Evolutionary conservation across 176 grass and related monocot genomes (phyloP).

Genomic region (Carex cristatella): DNA sequence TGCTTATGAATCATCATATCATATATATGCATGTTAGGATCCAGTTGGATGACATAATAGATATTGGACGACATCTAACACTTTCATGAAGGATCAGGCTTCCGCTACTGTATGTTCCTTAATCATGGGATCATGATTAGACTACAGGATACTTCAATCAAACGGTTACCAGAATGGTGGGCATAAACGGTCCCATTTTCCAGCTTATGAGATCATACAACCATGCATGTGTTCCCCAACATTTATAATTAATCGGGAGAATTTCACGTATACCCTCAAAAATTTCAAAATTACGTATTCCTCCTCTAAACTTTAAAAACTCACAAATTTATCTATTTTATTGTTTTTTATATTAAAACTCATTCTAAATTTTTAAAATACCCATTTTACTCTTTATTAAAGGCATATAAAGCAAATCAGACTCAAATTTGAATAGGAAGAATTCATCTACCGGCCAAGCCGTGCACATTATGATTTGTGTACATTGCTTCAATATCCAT

Average conservation of each 20-base stretch:
- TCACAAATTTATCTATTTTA: too few species aligned
- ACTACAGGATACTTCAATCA: not conserved
- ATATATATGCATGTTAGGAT: not conserved
- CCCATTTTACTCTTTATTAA: too few species aligned
- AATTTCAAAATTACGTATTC: too few species aligned
- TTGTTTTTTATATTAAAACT: too few species aligned
- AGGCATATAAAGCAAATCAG: too few species aligned
- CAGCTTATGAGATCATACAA: not conserved
- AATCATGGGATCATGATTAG: slow-evolving; percentile 17
- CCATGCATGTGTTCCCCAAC: not conserved
- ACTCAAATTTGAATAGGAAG: too few species aligned
- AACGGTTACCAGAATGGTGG: not conserved
- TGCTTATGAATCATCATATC: not conserved
- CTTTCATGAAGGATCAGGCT: slow-evolving; percentile 5
- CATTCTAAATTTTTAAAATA: too few species aligned
- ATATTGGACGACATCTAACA: not conserved
- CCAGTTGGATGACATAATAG: not conserved
- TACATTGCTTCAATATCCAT: too few species aligned
- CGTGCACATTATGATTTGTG: too few species aligned
- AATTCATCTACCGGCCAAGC: too few species aligned
- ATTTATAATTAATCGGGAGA: not conserved
- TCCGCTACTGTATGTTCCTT: not conserved
- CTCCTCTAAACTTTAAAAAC: too few species aligned
- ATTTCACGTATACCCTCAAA: too few species aligned
- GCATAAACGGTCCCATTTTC: slow-evolving; percentile 1